Conservation (phyloP, 129 eudicot genomes). For the Lactuca sativa region DNA sequence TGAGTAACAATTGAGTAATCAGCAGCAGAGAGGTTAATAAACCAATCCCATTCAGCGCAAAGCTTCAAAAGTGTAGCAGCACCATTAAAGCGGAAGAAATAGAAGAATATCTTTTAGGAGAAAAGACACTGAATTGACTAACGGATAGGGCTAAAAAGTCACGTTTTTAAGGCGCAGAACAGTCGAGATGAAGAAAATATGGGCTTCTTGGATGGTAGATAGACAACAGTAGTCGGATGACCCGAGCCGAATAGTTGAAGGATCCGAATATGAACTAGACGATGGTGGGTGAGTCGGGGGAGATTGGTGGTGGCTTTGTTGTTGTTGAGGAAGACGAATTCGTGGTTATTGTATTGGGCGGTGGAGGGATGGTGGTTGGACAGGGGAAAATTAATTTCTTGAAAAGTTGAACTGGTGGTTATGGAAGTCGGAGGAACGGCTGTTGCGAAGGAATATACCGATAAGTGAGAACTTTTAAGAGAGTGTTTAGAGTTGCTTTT, state of each 20-base stretch:
- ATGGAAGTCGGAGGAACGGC: too few species aligned
- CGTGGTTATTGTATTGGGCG: too few species aligned
- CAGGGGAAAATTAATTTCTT: too few species aligned
- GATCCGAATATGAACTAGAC: constrained; percentile 67
- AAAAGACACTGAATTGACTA: constrained; percentile 44
- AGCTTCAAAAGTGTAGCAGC: constrained; percentile 71
- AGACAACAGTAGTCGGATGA: constrained; percentile 59
- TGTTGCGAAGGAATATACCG: too few species aligned
- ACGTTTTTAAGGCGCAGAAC: constrained; percentile 55
- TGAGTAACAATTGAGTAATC: constrained; percentile 95
- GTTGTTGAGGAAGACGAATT: too few species aligned
- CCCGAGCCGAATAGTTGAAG: constrained; percentile 36
- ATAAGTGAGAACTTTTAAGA: too few species aligned
- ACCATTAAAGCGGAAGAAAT: constrained; percentile 61
- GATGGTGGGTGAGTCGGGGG: constrained; percentile 38
- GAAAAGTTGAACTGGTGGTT: too few species aligned
- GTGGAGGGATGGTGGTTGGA: too few species aligned
- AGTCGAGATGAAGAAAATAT: constrained; percentile 75
- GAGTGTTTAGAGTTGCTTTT: too few species aligned
- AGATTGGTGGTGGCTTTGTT: too few species aligned
- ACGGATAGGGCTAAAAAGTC: constrained; percentile 52
- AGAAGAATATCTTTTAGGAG: constrained; percentile 50
- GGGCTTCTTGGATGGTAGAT: constrained; percentile 81
- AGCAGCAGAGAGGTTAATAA: constrained; percentile 65
- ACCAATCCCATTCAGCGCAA: constrained; percentile 80